Evolutionary conservation across 2,329 filamentous ascomycete species (phyloP), one percentile per base, ranked within the genome.

Genomic region (Camillea tinctor): DNA sequence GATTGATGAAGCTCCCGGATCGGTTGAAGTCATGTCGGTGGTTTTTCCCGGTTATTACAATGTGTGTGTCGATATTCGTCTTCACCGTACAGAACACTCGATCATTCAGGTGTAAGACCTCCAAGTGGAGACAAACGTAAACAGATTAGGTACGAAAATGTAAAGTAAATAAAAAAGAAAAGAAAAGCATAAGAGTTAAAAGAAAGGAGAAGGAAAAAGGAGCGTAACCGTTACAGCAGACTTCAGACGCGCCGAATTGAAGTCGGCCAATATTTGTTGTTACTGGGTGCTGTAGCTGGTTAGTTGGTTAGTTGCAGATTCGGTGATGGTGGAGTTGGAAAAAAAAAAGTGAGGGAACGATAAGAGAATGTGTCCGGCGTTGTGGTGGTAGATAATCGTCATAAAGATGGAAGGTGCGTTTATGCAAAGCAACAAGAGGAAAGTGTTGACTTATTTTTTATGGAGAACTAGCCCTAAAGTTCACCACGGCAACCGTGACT

Each of bases 1-100:
- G 71, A 87, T 87, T 50, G 84, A 87, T 51, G 84, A 85, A 36
- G 80, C 80, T 64, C 78, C 77, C n/a, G 79, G 75, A 61, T 81
- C 78, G 64, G 66, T 60, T 19, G 68, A 59, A 61, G 69, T 62
- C 76, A 77, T 77, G 44, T 53, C 71, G 69, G 50, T 24, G 44
- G 55, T 4, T 53, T 40, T 51, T 30, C 55, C 21, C 60, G 52
- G 52, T 36, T 65, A 23, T 53, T 23, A 15, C 49, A 26, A 24
- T 44, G 40, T 19, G 52, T 36, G 56, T 50, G 26, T 54, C 59
- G 8, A 56, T 56, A 59, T 61, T 51, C 48, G 26, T 30, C 26
- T 30, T 30, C 26, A 30, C 56, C 40, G 36, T 44, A 56, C 51
- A 54, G 55, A 48, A 54, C 55, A 40, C n/a, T 60, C 49, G 40